Conservation (phyloP, 2,329 filamentous ascomycete species). For the Conoideocrella luteorostrata region DNA sequence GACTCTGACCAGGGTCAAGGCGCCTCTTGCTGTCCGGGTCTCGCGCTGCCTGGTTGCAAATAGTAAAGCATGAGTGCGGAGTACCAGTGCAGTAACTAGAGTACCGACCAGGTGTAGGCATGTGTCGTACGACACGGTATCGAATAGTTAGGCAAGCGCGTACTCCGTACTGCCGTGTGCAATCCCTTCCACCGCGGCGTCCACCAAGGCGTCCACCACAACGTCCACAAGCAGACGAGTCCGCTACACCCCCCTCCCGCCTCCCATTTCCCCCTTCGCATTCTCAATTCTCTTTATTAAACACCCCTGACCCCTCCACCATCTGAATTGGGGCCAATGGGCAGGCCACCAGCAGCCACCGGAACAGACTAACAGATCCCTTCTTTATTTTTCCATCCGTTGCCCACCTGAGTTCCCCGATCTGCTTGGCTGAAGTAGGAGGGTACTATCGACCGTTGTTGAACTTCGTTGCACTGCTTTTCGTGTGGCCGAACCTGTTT, state of each 20-base stretch:
- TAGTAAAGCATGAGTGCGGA: no score
- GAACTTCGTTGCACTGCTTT: not conserved
- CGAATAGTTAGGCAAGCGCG: no score
- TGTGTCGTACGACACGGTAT: no score
- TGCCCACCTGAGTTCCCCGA: conserved; percentile 3
- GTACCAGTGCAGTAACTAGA: no score
- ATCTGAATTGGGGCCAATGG: not conserved
- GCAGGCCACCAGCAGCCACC: not conserved
- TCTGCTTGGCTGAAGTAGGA: conserved; percentile 2
- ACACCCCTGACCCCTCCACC: not conserved
- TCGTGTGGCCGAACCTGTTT: not conserved
- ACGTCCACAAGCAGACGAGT: no score
- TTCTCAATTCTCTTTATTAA: not conserved
- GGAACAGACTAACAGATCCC: conserved; percentile 7
- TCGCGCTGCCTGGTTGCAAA: no score
- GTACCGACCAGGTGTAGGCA: no score
- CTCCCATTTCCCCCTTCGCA: not conserved
- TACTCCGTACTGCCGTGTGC: no score
- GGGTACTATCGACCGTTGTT: not conserved
- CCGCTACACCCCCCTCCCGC: not conserved
- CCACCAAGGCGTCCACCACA: no score
- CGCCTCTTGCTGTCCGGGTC: no score
- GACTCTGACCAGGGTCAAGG: not conserved
- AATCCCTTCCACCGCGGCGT: no score
- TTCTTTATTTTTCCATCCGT: conserved; percentile 3